phyloP scores from a whole-genome alignment of 179 eudicot species.

The Dionaea muscipula region DNA sequence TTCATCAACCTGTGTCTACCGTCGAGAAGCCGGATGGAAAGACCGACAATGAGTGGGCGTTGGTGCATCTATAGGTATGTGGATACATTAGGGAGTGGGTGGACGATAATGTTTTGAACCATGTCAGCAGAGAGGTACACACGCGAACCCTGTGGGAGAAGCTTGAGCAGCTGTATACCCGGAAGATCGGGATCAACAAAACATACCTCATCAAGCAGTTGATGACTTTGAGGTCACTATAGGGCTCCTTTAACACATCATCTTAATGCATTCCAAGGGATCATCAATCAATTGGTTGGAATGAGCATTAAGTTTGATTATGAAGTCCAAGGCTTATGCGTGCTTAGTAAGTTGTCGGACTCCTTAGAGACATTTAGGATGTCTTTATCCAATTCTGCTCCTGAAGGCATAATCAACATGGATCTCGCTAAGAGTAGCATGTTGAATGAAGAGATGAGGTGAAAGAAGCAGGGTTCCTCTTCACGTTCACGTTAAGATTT shows the following conservation, averaged over 20 bases:
- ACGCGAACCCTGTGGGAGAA: conserved; percentile 14
- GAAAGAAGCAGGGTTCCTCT: too few relatives aligned
- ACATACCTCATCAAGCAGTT: conserved; percentile 13
- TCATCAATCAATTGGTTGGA: conserved; percentile 4
- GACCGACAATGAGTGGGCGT: conserved; percentile 5
- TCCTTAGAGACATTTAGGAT: conserved; percentile 16
- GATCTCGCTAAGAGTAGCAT: conserved; percentile 6
- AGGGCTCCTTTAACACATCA: conserved; percentile 12
- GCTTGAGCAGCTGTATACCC: conserved; percentile 17
- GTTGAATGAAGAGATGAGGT: not conserved
- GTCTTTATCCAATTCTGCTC: conserved; percentile 8
- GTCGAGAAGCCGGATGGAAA: not conserved
- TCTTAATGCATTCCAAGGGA: conserved; percentile 12
- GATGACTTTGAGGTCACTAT: conserved; percentile 13
- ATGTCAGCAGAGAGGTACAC: conserved; percentile 13
- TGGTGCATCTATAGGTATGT: conserved; percentile 12
- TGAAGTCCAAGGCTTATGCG: conserved; percentile 8
- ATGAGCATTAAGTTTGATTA: conserved; percentile 16
- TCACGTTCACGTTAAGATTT: too few relatives aligned
- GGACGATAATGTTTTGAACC: conserved; percentile 20
- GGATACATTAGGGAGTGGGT: conserved; percentile 12
- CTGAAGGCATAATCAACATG: conserved; percentile 8
- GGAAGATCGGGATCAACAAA: conserved; percentile 17
- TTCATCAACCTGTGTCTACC: too few relatives aligned
- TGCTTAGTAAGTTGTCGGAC: conserved; percentile 11